Evolutionary conservation across 2,329 filamentous ascomycete species (phyloP).

Genomic region (Immersiporthe knoxdaviesiana): DNA sequence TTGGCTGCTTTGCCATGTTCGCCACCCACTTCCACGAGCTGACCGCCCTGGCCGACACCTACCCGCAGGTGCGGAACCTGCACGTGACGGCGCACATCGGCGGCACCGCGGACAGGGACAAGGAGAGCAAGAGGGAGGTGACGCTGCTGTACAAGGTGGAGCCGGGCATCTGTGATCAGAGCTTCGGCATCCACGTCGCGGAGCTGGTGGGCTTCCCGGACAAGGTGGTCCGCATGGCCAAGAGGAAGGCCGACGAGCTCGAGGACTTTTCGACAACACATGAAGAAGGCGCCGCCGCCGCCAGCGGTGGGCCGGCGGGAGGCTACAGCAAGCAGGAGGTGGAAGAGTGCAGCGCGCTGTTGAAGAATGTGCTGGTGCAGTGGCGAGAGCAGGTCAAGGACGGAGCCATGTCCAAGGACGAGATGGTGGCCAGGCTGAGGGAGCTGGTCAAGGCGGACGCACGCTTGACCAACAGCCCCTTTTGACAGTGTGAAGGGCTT

Average conservation of each 20-base stretch:
- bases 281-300: slow-evolving; percentile 53
- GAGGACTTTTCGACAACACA: slow-evolving; percentile 91
- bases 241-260: slow-evolving; percentile 95
- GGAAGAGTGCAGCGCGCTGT: slow-evolving; percentile 80
- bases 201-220: slow-evolving; percentile 95
- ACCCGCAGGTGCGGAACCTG: slow-evolving; percentile 86
- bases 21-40: slow-evolving; percentile 99
- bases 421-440: slow-evolving; percentile 78
- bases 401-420: slow-evolving; percentile 66
- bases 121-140: slow-evolving; percentile 73
- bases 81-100: slow-evolving; percentile 95
- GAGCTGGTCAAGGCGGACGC: slow-evolving; percentile 77
- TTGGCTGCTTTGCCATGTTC: slow-evolving; percentile 91
- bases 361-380: slow-evolving; percentile 79
- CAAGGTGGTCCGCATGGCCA: slow-evolving; percentile 99
- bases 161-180: slow-evolving; percentile 93
- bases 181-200: slow-evolving; percentile 96
- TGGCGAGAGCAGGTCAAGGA: slow-evolving; percentile 80
- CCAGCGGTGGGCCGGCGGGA: slow-evolving; percentile 48
- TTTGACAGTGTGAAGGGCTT: slow-evolving; percentile 62
- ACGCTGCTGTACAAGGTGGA: slow-evolving; percentile 97
- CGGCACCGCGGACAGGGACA: slow-evolving; percentile 44
- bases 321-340: slow-evolving; percentile 82
- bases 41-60: slow-evolving; percentile 84
- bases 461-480: slow-evolving; percentile 65